phyloP scores from a whole-genome alignment of 345 rosid species.

The Pugionium dolabratum region DNA sequence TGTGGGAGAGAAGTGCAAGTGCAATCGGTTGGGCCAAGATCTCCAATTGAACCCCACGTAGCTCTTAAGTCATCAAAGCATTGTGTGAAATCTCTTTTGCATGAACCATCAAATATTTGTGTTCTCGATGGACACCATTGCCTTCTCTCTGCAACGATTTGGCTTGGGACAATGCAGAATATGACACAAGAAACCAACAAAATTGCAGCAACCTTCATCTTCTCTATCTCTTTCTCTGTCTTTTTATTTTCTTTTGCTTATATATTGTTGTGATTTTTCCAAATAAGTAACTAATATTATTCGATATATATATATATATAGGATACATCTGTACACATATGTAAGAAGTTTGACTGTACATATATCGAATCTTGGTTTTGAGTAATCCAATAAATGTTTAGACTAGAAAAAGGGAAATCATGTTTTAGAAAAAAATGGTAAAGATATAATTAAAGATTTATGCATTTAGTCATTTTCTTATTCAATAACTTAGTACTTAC shows the following conservation, averaged over 20 bases:
- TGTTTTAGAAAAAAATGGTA: too few species aligned
- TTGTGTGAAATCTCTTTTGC: slow-evolving; percentile 23
- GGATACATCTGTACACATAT: too few species aligned
- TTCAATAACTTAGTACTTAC: too few species aligned
- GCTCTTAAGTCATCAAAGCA: slow-evolving; percentile 21
- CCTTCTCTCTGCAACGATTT: slow-evolving; percentile 10
- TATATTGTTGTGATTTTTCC: neutral
- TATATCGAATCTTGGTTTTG: too few species aligned
- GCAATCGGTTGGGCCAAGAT: slow-evolving; percentile 29
- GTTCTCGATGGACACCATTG: slow-evolving; percentile 30
- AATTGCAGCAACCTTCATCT: slow-evolving; percentile 20
- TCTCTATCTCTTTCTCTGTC: neutral
- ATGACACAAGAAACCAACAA: slow-evolving; percentile 14
- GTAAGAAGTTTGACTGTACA: too few species aligned
- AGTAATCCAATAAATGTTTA: too few species aligned
- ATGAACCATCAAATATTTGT: slow-evolving; percentile 28
- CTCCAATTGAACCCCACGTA: slow-evolving; percentile 11
- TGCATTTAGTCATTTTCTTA: too few species aligned
- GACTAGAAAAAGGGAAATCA: too few species aligned
- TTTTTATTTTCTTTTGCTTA: neutral
- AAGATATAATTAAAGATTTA: too few species aligned
- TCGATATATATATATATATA: too few species aligned
- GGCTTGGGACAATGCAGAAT: neutral
- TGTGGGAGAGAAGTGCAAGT: slow-evolving; percentile 29
- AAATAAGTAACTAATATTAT: too few species aligned